Evolutionary conservation across 257 asterid species (phyloP), one percentile per base, ranked within the genome.

Genomic region (Nicotiana undulata): DNA sequence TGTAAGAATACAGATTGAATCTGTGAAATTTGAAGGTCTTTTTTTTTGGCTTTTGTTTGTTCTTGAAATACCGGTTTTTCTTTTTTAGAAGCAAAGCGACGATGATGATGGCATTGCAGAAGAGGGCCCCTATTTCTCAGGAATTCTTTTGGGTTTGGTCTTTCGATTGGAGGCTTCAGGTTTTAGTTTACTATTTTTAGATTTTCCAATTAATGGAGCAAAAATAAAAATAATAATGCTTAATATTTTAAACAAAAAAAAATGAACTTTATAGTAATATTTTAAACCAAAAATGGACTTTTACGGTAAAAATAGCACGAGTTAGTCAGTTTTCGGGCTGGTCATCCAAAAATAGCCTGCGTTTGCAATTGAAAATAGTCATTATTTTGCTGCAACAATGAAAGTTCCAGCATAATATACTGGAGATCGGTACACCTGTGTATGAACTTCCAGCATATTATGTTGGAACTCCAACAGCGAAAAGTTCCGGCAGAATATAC

Each of bases 21-120:
- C 49, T 40, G 15, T 59, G 51, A 44, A 12, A 18, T 46, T 46
- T n/a, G 74, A 60, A 34, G 10, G 56, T 65, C 6, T 18, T 46
- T 18, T 46, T 13, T 58, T 59, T 5, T 4, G 2, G 37, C 7
- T 49, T 37, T 82, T 78, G 26, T 66, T 37, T 68, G 76, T 78
- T 66, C 77, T 56, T 83, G 84, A 79, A 81, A 75, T 11, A 56
- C 76, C 59, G 82, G 77, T 83, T 81, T 86, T n/a, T n/a, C n/a
- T n/a, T 52, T 55, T 83, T 82, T 76, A 76, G 84, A 86, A 89
- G 87, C 65, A 85, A 86, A 84, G 87, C 51, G 82, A 77, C 40
- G 40, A 16, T 65, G 84, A 81, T 81, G 85, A 64, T 9, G 76
- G 49, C 67, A 75, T 51, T 60, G 60, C 20, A 6, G 15, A 46